Evolutionary conservation across 139 green algal species (phyloP), one percentile per base, ranked within the genome.

Genomic region (Chlorella sp.): DNA sequence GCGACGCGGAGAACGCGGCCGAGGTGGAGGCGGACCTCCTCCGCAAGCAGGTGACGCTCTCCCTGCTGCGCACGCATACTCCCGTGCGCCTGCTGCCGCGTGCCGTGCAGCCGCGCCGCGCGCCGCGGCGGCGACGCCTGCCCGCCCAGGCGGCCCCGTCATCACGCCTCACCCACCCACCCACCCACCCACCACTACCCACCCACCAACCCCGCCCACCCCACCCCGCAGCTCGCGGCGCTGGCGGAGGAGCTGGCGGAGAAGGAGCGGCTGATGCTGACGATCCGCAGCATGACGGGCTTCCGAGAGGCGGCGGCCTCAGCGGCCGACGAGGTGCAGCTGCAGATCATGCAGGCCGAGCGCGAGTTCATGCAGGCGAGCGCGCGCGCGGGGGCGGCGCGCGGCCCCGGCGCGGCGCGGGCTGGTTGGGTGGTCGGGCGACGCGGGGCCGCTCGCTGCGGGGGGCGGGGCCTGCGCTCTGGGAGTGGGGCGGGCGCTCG

Each of bases 281-380:
- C 51, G 27, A 38, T 79, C 50, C 69, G 63, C 38, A 71, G 5
- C 73, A 67, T 73, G 72, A 41, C 43, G 29, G 59, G 33, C 45
- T n/a, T 51, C 25, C 36, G 29, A 19, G 31, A 8, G 67, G 64
- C 41, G 45, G 29, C 56, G 46, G 42, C 43, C 27, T 43, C 51
- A 4, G 50, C 29, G 8, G 8, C 31, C 58, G 46, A 17, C 0
- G 67, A n/a, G 69, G 38, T 29, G 38, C 5, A 4, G 6, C n/a
- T 25, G n/a, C 79, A 84, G 75, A 62, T 86, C 25, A 77, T 88
- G 71, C 70, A 77, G 41, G 83, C 83, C 25, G 83, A 88, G 71
- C 71, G 83, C 31, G 83, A 88, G 14, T 88, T 84, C 71, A 81
- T 88, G 67, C 59, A 70, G 51, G 66, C 69, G n/a, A n/a, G n/a